Base-by-base conservation (phyloP, 129 eudicot species). In the Pseudognaphalium luteoalbum region DNA sequence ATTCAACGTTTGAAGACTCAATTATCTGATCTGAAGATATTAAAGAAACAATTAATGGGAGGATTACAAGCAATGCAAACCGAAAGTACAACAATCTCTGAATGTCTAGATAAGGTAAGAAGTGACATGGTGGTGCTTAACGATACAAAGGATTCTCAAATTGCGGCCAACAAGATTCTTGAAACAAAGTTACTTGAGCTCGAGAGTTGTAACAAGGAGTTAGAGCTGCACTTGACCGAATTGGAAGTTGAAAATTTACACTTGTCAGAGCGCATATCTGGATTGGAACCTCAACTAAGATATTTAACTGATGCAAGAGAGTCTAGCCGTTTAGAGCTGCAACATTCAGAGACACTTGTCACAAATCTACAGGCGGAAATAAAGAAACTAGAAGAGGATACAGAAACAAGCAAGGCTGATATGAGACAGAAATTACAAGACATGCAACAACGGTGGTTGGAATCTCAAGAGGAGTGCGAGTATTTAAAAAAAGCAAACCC, bases 401-500 rank as follows among this genome's bases (percentile, higher is more conserved):
- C 79, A 57, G 93, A 82, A 78, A 70, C 73, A 25, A 84, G 79
- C 68, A 90, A 86, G 78, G 78, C 68, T 72, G 86, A 80, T 37
- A 81, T 82, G 86, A 90, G 73, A 59, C 81, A 84, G 80, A 88
- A 86, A 74, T 35, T 86, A 70, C 33, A 76, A 59, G 89, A 86
- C 64, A 82, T 88, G 93, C 86, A 82, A 78, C 81, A 79, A 10
- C 83, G 85, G 80, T 90, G 91, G 91, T 78, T 86, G 60, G 96
- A 86, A 72, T 89, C 96, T 70, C 89, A 90, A 86, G 93, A 88
- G 68, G 91, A 84, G 81, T 84, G 93, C 29, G 87, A 80, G 75
- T 78, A 82, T 82, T 73, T 90, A 52, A 86, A 81, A 74, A 86
- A 84, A 74, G 85, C 87, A 62, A 90, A 90, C 32, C 88, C 90